Evolutionary conservation across 306 rosid genomes (phyloP), one percentile per base, ranked within the genome.

Genomic region (Herpetospermum pedunculosum): DNA sequence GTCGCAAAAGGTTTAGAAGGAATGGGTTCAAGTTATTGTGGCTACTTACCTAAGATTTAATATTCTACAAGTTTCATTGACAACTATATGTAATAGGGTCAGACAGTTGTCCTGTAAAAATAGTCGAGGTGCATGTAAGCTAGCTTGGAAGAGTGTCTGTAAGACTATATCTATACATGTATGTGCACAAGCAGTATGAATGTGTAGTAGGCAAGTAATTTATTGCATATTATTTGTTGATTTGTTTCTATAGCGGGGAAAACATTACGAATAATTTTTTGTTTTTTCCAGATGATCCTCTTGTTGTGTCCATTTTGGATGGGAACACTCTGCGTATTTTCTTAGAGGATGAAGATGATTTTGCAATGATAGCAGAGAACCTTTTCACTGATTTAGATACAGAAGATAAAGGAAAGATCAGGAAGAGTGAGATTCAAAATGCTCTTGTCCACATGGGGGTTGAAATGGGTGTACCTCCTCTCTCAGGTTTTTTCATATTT

Each of bases 391-490:
- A 94, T 37, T 87, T 94, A 59, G 97, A 94, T 77, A 85, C 74
- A 41, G 95, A 89, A 84, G 99, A 94, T 70, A 84, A 82, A 81
- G 99, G 97, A 80, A 94, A 94, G 85, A 87, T 94, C 82, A 74
- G 77, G 68, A 91, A 85, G 92, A 83, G 81, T 47, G 87, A 87
- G 81, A 85, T 91, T 78, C 77, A 43, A 69, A 89, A 86, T 80
- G 97, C 97, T 64, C 91, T 94, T 52, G 81, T 74, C 72, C 87
- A 81, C 40, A 91, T 94, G 99, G 99, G 95, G 72, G 87, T 76
- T 49, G 97, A 94, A 71, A 91, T 88, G 99, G 99, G 99, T 12
- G 92, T 94, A 84, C 99, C 99, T 77, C 84, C 99, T 12, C 67
- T 85, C 82, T 87, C 96, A 91, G 99, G 96, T 94, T 83, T 34